These are phyloP conservation scores for Elaeagnus macrophylla DNA, from an alignment of 306 rosid genomes.

Conservation along the genomic window DNA sequence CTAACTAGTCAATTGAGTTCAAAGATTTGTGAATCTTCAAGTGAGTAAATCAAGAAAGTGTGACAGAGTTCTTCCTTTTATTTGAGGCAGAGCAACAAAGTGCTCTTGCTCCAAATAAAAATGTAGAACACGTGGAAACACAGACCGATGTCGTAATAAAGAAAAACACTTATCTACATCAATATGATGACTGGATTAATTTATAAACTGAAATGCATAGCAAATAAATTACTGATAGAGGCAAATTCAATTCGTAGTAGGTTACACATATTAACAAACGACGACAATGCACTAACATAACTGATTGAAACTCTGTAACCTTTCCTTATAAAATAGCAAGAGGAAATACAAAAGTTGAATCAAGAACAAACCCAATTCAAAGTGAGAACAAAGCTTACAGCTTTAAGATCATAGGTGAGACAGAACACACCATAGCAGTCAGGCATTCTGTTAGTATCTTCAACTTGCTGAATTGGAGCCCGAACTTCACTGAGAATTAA, in stretches of 20 bases:
- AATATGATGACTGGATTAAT: no score
- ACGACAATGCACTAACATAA: neutral
- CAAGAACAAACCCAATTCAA: constrained; percentile 6
- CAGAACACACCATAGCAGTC: constrained; percentile 90
- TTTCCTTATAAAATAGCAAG: neutral
- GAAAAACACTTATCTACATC: no score
- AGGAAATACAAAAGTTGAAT: constrained; percentile 5
- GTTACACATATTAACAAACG: constrained; percentile 24
- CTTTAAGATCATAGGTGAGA: constrained; percentile 87
- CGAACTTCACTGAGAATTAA: constrained; percentile 53
- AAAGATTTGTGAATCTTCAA: no score
- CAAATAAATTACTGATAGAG: no score
- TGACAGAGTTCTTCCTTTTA: no score
- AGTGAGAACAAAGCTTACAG: constrained; percentile 37
- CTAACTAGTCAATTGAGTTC: no score
- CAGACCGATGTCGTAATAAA: no score
- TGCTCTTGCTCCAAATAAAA: no score
- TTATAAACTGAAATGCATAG: no score
- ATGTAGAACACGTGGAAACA: no score
- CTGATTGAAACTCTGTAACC: constrained; percentile 12
- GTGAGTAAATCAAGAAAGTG: no score
- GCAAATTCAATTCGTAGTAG: neutral
- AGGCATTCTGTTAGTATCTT: constrained; percentile 43
- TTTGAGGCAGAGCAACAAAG: no score
- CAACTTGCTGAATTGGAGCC: constrained; percentile 35